Base-by-base conservation (phyloP, 768 basidiomycete genomes). In the Leccinum pellstonianum region DNA sequence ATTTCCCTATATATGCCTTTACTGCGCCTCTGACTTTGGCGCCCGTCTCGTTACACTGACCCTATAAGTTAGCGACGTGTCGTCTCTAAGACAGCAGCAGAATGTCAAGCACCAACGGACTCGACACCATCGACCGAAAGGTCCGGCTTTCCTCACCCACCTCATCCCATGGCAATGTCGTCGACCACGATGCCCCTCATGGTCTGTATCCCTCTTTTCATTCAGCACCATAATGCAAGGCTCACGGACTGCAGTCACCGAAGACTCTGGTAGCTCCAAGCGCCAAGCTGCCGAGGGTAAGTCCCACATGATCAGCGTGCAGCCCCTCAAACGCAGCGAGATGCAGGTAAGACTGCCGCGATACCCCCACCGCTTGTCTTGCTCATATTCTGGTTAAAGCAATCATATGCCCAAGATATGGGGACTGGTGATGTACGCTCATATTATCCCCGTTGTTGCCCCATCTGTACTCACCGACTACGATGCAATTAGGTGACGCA, bases 351-450 rank as follows among this genome's bases (percentile, higher is more conserved):
- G 79, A 66, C 25, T 23, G 21, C 25, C n/a, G 4, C 27, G 21
- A 17, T 50, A 19, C 3, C 25, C 8, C 5, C 35, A 41, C 6
- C 12, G 25, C 43, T 46, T 54, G 15, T 48, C 29, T 49, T 27
- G 15, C 58, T 70, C 54, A 66, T 14, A 54, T n/a, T 27, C 50
- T 35, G 7, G 14, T 27, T 4, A 10, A 58, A 97, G 88, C 93
- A 91, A 3, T 93, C 91, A 0, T 97, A 98, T 73, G 86, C 94
- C 3, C 94, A 98, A 75, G 93, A 95, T 73, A 75, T 94, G 47
- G 93, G 94, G 47, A 80, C 83, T 27, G 76, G 72, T 7, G 86
- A 86, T 70, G 83, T 85, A 50, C 19, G 75, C 54, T 38, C 51
- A 15, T 29, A 11, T 46, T 15, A 37, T 29, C 25, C 27, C 17